Evolutionary conservation across 2,329 filamentous ascomycete species (phyloP).

Genomic region (Ceratocystis lukuohia): DNA sequence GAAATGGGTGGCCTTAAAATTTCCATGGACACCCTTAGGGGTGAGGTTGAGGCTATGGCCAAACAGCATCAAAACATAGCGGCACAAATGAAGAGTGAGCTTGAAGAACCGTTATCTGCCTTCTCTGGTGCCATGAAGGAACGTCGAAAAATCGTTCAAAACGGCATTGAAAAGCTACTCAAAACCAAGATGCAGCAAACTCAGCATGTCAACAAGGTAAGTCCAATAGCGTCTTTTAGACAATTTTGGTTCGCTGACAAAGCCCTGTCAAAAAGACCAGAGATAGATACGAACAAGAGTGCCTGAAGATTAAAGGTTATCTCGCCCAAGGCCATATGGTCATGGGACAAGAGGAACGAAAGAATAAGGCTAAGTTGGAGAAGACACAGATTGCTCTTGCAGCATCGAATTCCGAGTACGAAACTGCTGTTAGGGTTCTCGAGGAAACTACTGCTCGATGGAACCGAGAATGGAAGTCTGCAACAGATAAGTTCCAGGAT

Average conservation of each 20-base stretch:
- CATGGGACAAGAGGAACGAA: conserved; percentile 97
- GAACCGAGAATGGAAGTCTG: conserved; percentile 97
- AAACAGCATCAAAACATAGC: conserved; percentile 88
- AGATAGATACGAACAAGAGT: conserved; percentile 94
- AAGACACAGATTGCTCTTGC: conserved; percentile 96
- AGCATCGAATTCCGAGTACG: conserved; percentile 83
- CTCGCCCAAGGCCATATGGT: conserved; percentile 98
- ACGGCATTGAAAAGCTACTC: conserved; percentile 81
- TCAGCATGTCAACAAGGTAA: conserved; percentile 75
- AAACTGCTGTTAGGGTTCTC: conserved; percentile 78
- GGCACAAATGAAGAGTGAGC: conserved; percentile 84
- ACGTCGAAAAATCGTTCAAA: conserved; percentile 88
- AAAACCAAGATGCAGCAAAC: conserved; percentile 93
- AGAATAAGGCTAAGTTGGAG: conserved; percentile 96
- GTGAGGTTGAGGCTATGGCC: conserved; percentile 82
- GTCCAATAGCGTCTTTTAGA: conserved; percentile 21
- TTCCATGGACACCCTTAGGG: conserved; percentile 77
- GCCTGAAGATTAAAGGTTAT: conserved; percentile 95
- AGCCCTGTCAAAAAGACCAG: conserved; percentile 45
- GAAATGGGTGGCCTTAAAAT: conserved; percentile 71
- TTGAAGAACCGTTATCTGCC: conserved; percentile 83
- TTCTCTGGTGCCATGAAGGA: conserved; percentile 96
- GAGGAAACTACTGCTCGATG: conserved; percentile 91
- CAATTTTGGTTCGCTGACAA: neutral
- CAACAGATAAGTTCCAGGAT: conserved; percentile 98